phyloP scores from a whole-genome alignment of 1,284 basidiomycete genomes.

The Trametes hirsuta region DNA sequence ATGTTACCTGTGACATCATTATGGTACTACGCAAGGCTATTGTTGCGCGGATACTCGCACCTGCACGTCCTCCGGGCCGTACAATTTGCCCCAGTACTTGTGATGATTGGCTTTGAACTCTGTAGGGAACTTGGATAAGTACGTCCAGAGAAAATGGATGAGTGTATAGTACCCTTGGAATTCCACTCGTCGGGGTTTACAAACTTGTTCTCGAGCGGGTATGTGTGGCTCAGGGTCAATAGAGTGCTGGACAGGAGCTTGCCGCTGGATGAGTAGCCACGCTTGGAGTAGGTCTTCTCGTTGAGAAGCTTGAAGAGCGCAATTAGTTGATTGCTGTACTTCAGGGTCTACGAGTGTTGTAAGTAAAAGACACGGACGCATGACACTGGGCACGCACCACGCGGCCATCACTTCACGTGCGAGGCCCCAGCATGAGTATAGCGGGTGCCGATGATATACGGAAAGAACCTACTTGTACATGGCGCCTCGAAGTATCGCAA shows the following conservation, averaged over 20 bases:
- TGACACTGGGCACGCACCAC: conserved; percentile 44
- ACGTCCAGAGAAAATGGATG: background rate
- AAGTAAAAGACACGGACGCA: background rate
- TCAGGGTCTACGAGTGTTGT: conserved; percentile 39
- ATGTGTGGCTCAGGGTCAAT: conserved; percentile 79
- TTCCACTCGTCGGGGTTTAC: conserved; percentile 83
- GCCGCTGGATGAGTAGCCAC: conserved; percentile 83
- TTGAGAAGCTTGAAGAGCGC: conserved; percentile 70
- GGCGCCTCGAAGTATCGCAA: conserved; percentile 69
- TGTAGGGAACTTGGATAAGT: conserved; percentile 27
- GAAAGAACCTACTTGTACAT: conserved; percentile 64
- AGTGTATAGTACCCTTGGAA: conserved; percentile 58
- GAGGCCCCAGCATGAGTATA: background rate
- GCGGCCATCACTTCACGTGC: conserved; percentile 57
- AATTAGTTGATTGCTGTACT: conserved; percentile 67
- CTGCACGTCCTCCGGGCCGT: conserved; percentile 59
- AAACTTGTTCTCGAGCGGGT: conserved; percentile 83
- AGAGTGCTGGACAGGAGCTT: conserved; percentile 79
- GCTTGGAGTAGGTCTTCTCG: conserved; percentile 78
- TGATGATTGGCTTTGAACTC: conserved; percentile 79
- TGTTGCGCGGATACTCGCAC: conserved; percentile 34
- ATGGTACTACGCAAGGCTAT: background rate
- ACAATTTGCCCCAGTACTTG: conserved; percentile 78
- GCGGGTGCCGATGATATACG: background rate
- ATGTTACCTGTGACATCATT: conserved; percentile 60